A percentile compares a stretch with the other conserved stretches of the same genome.
phyloP scores from a whole-genome alignment of 306 rosid species.

The Medicago lupulina region DNA sequence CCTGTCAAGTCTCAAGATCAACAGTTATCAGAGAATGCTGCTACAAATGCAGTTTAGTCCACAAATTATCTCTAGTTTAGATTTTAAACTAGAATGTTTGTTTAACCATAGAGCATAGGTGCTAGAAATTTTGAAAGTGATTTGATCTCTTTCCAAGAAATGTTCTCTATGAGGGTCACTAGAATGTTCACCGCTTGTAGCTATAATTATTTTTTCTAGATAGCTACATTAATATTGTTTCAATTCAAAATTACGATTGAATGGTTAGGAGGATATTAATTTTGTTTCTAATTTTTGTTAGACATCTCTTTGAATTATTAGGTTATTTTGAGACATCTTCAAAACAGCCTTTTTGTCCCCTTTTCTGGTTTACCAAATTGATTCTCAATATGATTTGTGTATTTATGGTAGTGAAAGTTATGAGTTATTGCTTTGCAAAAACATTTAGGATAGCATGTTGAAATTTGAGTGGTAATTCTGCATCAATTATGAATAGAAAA shows the following conservation, averaged over 20 bases:
- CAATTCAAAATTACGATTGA: neutral
- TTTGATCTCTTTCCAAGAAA: neutral
- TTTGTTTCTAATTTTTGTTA: neutral
- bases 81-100: neutral
- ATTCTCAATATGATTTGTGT: no score
- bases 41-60: neutral
- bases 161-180: neutral
- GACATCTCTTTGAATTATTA: neutral
- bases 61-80: neutral
- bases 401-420: no score
- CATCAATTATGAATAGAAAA: no score
- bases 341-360: no score
- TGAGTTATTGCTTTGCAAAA: no score
- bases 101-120: neutral
- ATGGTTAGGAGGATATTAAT: neutral
- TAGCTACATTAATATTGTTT: neutral
- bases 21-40: conserved; percentile 32
- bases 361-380: no score
- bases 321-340: no score
- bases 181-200: conserved; percentile 17
- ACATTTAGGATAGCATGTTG: no score
- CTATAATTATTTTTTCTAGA: neutral
- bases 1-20: conserved; percentile 23
- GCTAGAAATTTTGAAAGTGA: neutral
- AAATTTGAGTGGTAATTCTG: no score